Base-by-base conservation (phyloP, 495 filamentous ascomycete species). In the Letharia lupina region DNA sequence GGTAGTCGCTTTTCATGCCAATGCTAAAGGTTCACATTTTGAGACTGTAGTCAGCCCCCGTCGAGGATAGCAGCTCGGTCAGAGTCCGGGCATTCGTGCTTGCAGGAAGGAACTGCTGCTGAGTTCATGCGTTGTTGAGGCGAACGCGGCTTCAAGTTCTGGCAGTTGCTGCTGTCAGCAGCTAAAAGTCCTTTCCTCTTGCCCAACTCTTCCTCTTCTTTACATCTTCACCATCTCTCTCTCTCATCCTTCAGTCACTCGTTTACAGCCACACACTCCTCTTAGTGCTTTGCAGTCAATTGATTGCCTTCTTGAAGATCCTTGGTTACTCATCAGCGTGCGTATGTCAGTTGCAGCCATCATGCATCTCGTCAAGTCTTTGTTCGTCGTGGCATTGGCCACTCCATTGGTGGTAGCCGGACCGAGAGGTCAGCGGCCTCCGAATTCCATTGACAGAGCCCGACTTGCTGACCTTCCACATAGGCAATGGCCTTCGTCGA, bases 381-480 rank as follows among this genome's bases (percentile, higher is more conserved):
- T 63, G 35, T n/a, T 67, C 54, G 35, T 67, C 7, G 3, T 63
- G 20, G 33, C 44, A 23, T 47, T 63, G 33, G 52, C 63, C 40
- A 52, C 23, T 45, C 66, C 66, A 9, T 41, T 52, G 33, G 61
- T 37, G n/a, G 11, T 67, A 15, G 66, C 61, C 11, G 66, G 42
- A 50, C 61, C 61, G 28, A 64, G 56, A 52, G 54, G 66, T 67
- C 50, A n/a, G 61, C 35, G 33, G 8, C 41, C 11, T 31, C 9
- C 42, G 28, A 31, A 63, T 23, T 23, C 35, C 35, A 57, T 31
- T 40, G 31, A 56, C 52, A 23, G 59, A 10, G 28, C 13, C n/a
- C 2, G 1, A n/a, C 15, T n/a, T 33, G 20, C 59, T 66, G 33
- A 66, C 45, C 4, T 23, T 40, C 47, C 6, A n/a, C 1, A 11